phyloP scores from a whole-genome alignment of 177 flowering plant species.

The Vitis hybrid region DNA sequence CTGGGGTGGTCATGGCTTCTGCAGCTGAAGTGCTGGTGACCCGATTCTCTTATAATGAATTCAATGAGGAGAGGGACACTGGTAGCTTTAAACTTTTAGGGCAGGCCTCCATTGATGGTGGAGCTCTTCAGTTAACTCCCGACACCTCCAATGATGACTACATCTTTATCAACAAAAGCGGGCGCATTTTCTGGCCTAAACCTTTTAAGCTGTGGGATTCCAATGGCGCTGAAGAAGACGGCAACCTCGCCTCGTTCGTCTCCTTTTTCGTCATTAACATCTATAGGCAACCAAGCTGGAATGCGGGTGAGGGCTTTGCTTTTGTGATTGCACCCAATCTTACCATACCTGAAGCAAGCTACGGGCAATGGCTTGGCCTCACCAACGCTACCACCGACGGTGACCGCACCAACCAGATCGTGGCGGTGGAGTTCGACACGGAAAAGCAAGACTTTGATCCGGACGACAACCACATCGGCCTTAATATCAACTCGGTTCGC shows the following conservation, averaged over 20 bases:
- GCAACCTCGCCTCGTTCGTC: conserved; percentile 48
- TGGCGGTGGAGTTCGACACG: conserved; percentile 74
- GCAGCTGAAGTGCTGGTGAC: not conserved
- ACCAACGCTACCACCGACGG: conserved; percentile 51
- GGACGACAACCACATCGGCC: conserved; percentile 64
- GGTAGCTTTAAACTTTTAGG: not conserved
- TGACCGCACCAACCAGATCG: conserved; percentile 26
- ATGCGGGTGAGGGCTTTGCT: conserved; percentile 58
- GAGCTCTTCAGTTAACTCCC: conserved; percentile 58
- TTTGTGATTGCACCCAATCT: conserved; percentile 51
- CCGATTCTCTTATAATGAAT: not conserved
- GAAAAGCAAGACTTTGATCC: conserved; percentile 47
- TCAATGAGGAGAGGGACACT: conserved; percentile 1
- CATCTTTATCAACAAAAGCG: conserved; percentile 28
- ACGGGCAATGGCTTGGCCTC: conserved; percentile 56
- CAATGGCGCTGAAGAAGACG: conserved; percentile 1
- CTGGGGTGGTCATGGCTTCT: not conserved
- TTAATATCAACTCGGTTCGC: conserved; percentile 45
- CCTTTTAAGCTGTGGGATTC: conserved; percentile 47
- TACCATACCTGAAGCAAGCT: conserved; percentile 31
- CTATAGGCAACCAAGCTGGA: conserved; percentile 12
- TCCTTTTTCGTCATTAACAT: conserved; percentile 50
- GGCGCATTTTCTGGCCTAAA: conserved; percentile 28
- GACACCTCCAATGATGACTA: conserved; percentile 29
- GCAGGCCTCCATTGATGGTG: conserved; percentile 17